Conservation (phyloP, 768 basidiomycete species). For the Lactarius pseudohatsudake region DNA sequence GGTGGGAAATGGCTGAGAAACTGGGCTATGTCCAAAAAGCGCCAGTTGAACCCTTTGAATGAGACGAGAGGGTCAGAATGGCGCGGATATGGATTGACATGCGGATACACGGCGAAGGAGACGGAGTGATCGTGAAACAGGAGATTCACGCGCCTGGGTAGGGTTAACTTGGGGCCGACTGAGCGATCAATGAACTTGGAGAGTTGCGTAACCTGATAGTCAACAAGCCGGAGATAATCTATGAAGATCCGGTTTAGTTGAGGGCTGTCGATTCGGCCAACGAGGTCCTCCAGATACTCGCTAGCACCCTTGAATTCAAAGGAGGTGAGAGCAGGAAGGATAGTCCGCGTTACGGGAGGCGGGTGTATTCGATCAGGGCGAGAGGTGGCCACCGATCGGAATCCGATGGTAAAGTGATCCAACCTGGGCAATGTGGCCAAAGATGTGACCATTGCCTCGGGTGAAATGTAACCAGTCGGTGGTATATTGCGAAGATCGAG, state of each 20-base stretch:
- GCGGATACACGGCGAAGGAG: no score
- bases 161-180: background rate
- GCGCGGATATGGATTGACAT: no score
- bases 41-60: background rate
- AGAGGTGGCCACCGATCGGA: background rate
- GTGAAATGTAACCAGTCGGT: background rate
- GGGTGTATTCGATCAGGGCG: background rate
- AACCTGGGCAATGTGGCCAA: background rate
- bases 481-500: background rate
- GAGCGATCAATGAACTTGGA: background rate
- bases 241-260: background rate
- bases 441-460: background rate
- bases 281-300: constrained; percentile 6
- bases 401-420: background rate
- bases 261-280: background rate
- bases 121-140: no score
- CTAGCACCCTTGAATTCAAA: background rate
- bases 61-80: background rate
- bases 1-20: background rate
- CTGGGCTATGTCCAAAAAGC: background rate
- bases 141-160: no score
- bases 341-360: background rate
- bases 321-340: background rate
- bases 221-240: background rate
- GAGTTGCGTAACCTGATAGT: no score